Base-by-base conservation (phyloP, 805 yeast genomes). In the Komagataella pastoris region DNA sequence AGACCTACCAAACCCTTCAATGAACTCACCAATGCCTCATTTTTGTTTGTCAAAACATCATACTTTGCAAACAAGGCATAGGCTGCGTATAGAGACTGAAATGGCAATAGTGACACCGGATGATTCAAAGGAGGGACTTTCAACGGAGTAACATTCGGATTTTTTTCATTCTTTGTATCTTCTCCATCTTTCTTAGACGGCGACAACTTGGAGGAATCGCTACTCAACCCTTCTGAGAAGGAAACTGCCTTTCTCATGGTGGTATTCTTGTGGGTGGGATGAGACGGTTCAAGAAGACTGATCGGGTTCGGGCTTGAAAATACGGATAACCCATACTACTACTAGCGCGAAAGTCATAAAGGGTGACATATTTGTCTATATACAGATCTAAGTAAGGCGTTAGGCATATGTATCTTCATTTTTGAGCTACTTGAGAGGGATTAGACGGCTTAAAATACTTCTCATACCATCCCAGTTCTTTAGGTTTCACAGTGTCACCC, bases 401-500 rank as follows among this genome's bases (percentile, higher is more conserved):
- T 30, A 30, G 40, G 40, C 40, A 10, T 3, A 30, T 10, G 14
- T 30, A 6, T 4, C 23, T 1, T 2, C 40, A 30, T 30, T 4
- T 10, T 14, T 30, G 4, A 30, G 40, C 40, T 3, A 8, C 40
- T 30, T 30, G 40, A 30, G 61, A 70, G 40, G 40, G 14, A 30
- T 10, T 14, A 10, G 40, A 30, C 14, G n/a, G 40, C 40, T 30
- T 30, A 58, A 70, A 70, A 52, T 76, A 78, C 56, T 76, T 77
- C 53, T 78, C 80, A 44, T 71, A 61, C 57, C 76, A 75, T 0
- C 76, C 71, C 54, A 76, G 59, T 55, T 77, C 83, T 30, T 69
- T 73, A 24, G 64, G 60, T 48, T 68, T 70, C 59, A 69, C 71
- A 5, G 76, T 72, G 61, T 85, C 91, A 51, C 81, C 84, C n/a